Percentiles rank a stretch among this genome's conserved stretches.
Conservation (phyloP, 345 rosid species). For the Citrus glauca region DNA sequence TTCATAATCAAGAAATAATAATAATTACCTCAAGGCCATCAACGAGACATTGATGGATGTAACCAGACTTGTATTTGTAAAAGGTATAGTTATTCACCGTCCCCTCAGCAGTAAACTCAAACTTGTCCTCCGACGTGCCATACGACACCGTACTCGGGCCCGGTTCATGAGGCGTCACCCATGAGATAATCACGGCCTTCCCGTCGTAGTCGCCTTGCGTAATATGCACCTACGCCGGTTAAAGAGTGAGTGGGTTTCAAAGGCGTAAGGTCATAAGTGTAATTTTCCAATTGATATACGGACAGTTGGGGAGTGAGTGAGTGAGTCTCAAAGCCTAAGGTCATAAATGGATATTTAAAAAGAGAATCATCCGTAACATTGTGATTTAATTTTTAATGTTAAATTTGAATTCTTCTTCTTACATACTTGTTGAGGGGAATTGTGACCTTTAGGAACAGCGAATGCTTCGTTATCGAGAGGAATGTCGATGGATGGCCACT, state of each 20-base stretch:
- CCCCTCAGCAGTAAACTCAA: slow-evolving; percentile 61
- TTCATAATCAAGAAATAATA: neutral
- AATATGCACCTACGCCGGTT: slow-evolving; percentile 56
- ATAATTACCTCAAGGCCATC: slow-evolving; percentile 71
- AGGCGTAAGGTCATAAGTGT: neutral
- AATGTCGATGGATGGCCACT: slow-evolving; percentile 86
- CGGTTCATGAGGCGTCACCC: slow-evolving; percentile 79
- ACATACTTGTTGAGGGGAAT: slow-evolving; percentile 93
- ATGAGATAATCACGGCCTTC: slow-evolving; percentile 77
- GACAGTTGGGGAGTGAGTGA: too few relatives aligned
- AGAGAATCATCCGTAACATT: too few relatives aligned
- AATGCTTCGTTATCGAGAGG: slow-evolving; percentile 72
- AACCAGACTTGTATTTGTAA: slow-evolving; percentile 76
- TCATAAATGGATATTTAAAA: too few relatives aligned
- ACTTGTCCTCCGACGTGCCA: slow-evolving; percentile 43
- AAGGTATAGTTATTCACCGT: slow-evolving; percentile 62
- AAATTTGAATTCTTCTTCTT: neutral
- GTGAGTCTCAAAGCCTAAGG: too few relatives aligned
- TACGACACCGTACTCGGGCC: slow-evolving; percentile 56
- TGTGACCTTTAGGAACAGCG: slow-evolving; percentile 68
- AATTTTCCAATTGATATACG: too few relatives aligned
- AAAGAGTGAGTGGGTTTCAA: too few relatives aligned
- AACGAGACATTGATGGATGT: slow-evolving; percentile 74
- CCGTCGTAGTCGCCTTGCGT: slow-evolving; percentile 96
- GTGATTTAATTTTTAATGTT: too few relatives aligned